These are phyloP conservation scores for Dispira parvispora DNA, from an alignment of 192 early-diverging fungal species.

Conservation along the genomic window DNA sequence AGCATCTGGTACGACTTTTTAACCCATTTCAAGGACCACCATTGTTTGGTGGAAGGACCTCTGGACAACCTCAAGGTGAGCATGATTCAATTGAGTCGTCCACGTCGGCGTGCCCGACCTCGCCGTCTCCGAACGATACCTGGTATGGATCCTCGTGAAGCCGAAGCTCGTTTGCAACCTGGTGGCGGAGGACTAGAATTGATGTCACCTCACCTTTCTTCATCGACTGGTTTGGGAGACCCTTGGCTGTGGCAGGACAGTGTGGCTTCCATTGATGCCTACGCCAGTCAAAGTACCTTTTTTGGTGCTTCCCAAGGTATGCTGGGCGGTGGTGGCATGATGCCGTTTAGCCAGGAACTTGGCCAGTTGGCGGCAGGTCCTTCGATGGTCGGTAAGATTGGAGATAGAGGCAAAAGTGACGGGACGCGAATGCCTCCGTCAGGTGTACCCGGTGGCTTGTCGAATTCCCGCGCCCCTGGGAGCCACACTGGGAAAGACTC, in stretches of 20 bases:
- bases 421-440: background rate
- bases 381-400: background rate
- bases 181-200: background rate
- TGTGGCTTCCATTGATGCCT: background rate
- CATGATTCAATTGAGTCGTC: constrained; percentile 76
- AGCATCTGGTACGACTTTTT: constrained; percentile 94
- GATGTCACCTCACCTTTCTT: background rate
- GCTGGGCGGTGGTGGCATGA: no score
- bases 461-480: background rate
- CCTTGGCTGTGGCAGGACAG: background rate
- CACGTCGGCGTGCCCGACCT: constrained; percentile 17
- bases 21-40: constrained; percentile 77
- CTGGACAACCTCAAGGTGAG: constrained; percentile 74
- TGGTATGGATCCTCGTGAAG: background rate
- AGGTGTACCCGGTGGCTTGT: background rate
- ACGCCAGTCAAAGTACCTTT: background rate
- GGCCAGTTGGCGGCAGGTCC: background rate
- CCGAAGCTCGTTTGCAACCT: background rate
- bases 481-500: background rate
- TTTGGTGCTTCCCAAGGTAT: background rate
- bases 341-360: no score
- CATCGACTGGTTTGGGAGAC: background rate
- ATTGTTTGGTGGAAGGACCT: constrained; percentile 84
- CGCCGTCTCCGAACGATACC: background rate
- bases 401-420: background rate